These are phyloP conservation scores for Turritis glabra DNA, from an alignment of 345 rosid genomes.

Conservation along the genomic window DNA sequence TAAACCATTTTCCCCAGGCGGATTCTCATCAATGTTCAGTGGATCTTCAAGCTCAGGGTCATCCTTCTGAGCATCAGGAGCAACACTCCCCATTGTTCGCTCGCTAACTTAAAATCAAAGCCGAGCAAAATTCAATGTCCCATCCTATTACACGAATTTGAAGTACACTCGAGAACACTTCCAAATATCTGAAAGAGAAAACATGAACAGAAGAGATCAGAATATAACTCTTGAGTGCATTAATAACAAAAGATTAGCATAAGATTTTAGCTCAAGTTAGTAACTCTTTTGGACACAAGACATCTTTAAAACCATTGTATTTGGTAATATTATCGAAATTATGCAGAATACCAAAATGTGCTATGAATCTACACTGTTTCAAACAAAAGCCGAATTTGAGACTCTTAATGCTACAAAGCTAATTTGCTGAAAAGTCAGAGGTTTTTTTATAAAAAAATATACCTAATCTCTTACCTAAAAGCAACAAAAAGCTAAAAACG, in stretches of 20 bases:
- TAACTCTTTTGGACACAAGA: background rate
- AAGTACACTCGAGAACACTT: background rate
- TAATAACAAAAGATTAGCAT: background rate
- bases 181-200: conserved; percentile 28
- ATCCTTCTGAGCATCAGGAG: conserved; percentile 43
- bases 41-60: conserved; percentile 51
- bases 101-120: conserved; percentile 12
- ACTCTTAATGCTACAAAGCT: conserved; percentile 23
- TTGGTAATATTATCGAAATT: background rate
- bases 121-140: conserved; percentile 24
- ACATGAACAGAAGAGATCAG: background rate
- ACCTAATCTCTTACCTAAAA: conserved; percentile 41
- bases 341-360: background rate
- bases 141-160: conserved; percentile 19
- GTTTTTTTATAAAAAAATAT: background rate
- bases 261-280: background rate
- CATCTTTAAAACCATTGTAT: background rate
- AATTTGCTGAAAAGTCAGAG: conserved; percentile 32
- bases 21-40: conserved; percentile 32
- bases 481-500: conserved; percentile 8
- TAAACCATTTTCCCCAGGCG: conserved; percentile 21
- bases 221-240: background rate
- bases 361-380: background rate
- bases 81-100: conserved; percentile 53
- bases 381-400: conserved; percentile 19